These are phyloP conservation scores for Clavariopsis aquatica DNA, from an alignment of 495 filamentous ascomycete species.

Conservation along the genomic window DNA sequence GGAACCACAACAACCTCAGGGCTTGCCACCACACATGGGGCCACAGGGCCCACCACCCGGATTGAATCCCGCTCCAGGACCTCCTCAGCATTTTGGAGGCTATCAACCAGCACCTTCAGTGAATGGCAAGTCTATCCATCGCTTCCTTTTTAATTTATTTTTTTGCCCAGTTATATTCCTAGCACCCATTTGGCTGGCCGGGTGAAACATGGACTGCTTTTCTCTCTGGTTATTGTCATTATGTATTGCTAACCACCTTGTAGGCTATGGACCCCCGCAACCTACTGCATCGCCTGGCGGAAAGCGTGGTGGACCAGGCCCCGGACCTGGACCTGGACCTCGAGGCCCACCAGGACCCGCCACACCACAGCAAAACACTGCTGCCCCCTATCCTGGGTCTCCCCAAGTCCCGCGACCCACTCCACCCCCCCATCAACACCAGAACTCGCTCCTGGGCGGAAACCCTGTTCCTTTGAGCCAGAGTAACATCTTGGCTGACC, in stretches of 20 bases:
- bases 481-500: constrained; percentile 81
- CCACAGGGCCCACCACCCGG: constrained; percentile 46
- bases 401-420: constrained; percentile 84
- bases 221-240: neutral
- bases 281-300: constrained; percentile 86
- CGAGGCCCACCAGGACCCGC: constrained; percentile 69
- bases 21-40: constrained; percentile 41
- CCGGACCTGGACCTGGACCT: constrained; percentile 13
- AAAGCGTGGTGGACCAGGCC: constrained; percentile 52
- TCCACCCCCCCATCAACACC: constrained; percentile 59
- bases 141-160: no score
- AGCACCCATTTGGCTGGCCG: neutral
- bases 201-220: neutral
- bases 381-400: constrained; percentile 84
- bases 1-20: constrained; percentile 60
- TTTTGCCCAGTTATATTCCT: neutral
- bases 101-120: constrained; percentile 50
- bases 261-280: constrained; percentile 60
- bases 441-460: constrained; percentile 34
- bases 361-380: constrained; percentile 86
- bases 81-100: constrained; percentile 47
- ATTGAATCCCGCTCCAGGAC: constrained; percentile 43
- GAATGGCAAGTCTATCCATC: constrained; percentile 26
- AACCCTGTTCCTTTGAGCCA: constrained; percentile 50
- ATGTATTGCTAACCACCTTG: constrained; percentile 4